Base-by-base conservation (phyloP, 169 alveolate genomes). In the Plasmodium coatneyi region DNA sequence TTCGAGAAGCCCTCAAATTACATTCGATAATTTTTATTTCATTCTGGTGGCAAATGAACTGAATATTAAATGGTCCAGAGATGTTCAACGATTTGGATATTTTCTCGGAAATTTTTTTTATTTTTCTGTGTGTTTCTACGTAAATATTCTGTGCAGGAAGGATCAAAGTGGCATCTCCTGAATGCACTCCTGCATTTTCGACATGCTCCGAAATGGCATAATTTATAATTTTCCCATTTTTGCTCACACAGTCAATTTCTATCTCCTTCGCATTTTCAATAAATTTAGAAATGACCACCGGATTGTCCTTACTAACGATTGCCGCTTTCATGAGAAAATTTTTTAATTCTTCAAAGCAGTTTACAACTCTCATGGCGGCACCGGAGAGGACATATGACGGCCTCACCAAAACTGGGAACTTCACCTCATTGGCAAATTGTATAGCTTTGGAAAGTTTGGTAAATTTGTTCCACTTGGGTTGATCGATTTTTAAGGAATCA, bases 301-400 rank as follows among this genome's bases (percentile, higher is more conserved):
- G 99, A 80, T 95, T 96, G 34, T 96, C 98, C n/a, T 97, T 96
- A 92, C 96, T 94, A 28, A 97, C 97, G 43, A 97, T 97, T 5
- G 99, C 98, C 2, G 98, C 97, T 16, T 97, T 94, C 95, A 93
- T 90, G 80, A 96, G 82, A 92, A 95, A 96, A 78, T 83, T 92
- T 43, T 96, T 96, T 78, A 96, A 95, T 94, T 97, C 97, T 56
- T 93, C 95, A 83, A 87, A 92, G 71, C 96, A 92, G 28, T 87
- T 90, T 19, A 97, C 97, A 70, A 97, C 98, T 22, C 98, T 95
- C 99, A 97, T 97, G 10, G 99, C 98, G 0, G 98, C 99, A 3
- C 99, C 99, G 2, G 98, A 95, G 80, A 97, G 93, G 52, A 97
- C 99, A 87, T 97, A 97, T 28, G 99, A 97, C 9, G 99, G 99